Percentiles rank a stretch among this genome's conserved stretches.
These are phyloP conservation scores for Colletotrichum sp. DNA, from an alignment of 2,329 filamentous ascomycete genomes.

Conservation along the genomic window DNA sequence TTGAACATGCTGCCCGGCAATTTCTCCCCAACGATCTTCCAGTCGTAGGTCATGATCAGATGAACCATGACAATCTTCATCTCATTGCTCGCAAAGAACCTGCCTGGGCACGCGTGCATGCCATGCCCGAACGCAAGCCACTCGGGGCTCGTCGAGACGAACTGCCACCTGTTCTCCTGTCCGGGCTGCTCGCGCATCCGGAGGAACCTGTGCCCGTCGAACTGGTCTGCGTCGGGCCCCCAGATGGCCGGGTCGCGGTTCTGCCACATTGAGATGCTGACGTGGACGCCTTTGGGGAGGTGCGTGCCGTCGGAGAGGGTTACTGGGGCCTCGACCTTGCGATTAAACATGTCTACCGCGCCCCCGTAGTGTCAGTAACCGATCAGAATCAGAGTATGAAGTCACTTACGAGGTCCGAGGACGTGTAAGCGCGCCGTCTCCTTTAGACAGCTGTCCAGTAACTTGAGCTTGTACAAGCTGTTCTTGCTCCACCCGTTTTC, in stretches of 20 bases:
- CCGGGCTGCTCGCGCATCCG: conserved; percentile 1
- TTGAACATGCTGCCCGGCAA: neutral
- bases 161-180: conserved; percentile 36
- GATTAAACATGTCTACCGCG: neutral
- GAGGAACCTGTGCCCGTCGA: conserved; percentile 6
- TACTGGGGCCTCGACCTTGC: neutral
- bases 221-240: neutral
- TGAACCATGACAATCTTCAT: conserved; percentile 48
- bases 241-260: neutral
- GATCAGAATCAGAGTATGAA: neutral
- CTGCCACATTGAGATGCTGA: neutral
- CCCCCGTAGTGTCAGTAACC: neutral
- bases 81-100: conserved; percentile 51
- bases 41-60: conserved; percentile 46
- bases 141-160: conserved; percentile 41
- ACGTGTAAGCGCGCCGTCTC: conserved; percentile 35
- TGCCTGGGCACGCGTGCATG: conserved; percentile 44
- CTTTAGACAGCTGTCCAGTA: conserved; percentile 47
- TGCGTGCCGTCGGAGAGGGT: conserved; percentile 14
- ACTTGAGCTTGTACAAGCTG: conserved; percentile 40
- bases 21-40: neutral
- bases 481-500: conserved; percentile 38
- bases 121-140: conserved; percentile 42
- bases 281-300: neutral
- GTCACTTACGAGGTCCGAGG: neutral